A percentile compares a stretch with the other conserved stretches of the same genome.
Evolutionary conservation across 2,329 filamentous ascomycete genomes (phyloP).

Genomic region (Mycogone perniciosa): DNA sequence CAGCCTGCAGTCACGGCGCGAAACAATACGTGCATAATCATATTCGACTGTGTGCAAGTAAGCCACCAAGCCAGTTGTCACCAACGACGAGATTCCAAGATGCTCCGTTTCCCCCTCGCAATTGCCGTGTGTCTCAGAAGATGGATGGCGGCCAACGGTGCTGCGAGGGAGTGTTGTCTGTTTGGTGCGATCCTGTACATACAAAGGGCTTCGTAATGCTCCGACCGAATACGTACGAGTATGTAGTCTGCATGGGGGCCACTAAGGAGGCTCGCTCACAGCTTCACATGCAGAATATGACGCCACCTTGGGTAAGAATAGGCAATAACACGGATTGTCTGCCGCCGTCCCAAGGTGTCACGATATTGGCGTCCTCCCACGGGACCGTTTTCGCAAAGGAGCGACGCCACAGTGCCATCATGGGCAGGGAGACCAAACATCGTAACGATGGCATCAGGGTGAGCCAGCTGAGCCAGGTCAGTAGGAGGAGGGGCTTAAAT

Average conservation of each 20-base stretch:
- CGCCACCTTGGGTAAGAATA: conserved; percentile 3
- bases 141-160: background rate
- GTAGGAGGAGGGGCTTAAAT: no score
- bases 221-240: background rate
- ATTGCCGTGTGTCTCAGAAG: conserved; percentile 7
- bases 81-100: background rate
- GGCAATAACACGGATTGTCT: background rate
- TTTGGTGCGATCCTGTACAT: background rate
- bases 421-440: no score
- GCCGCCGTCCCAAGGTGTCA: background rate
- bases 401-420: no score
- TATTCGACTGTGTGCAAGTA: conserved; percentile 8
- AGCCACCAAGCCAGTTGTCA: conserved; percentile 4
- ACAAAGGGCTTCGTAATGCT: background rate
- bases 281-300: conserved; percentile 7
- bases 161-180: background rate
- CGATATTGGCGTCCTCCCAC: background rate
- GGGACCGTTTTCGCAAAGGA: no score
- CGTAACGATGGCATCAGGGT: no score
- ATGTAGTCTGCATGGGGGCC: background rate
- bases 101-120: conserved; percentile 1
- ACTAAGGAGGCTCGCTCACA: background rate
- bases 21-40: conserved; percentile 5
- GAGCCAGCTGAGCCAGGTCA: no score
- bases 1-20: conserved; percentile 5